A percentile compares a stretch with the other conserved stretches of the same genome.
Conservation (phyloP, 495 filamentous ascomycete genomes). For the Lichina pygmaea region DNA sequence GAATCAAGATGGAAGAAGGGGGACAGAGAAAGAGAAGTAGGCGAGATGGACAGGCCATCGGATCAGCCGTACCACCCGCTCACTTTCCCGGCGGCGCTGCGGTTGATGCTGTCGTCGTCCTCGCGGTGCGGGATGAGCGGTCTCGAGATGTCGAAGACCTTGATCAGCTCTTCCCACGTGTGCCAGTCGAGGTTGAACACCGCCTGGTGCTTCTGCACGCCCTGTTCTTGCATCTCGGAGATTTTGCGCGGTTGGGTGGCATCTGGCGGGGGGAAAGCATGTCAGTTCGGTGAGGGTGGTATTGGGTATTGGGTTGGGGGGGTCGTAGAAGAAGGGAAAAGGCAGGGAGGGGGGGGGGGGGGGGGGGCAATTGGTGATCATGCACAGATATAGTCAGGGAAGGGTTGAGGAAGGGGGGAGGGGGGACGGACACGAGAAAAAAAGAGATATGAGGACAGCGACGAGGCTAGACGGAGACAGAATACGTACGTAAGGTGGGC, state of each 20-base stretch:
- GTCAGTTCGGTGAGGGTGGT: background rate
- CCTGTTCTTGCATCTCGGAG: slow-evolving; percentile 19
- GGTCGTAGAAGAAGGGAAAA: too few species aligned
- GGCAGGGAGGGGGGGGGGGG: slow-evolving; percentile 1
- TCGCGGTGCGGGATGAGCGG: slow-evolving; percentile 66
- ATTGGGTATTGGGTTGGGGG: slow-evolving; percentile 6
- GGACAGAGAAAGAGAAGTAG: background rate
- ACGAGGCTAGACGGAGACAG: too few species aligned
- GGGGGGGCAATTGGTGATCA: background rate
- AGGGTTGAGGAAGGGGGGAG: background rate
- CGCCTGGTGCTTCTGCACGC: slow-evolving; percentile 46
- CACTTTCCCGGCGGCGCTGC: slow-evolving; percentile 15
- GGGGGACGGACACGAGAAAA: background rate
- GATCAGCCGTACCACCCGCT: slow-evolving; percentile 58
- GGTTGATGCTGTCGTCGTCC: slow-evolving; percentile 16
- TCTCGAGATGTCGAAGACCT: slow-evolving; percentile 44
- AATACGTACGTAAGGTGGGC: slow-evolving; percentile 42
- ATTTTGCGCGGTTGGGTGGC: slow-evolving; percentile 6
- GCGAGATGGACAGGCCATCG: background rate
- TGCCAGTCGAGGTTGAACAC: slow-evolving; percentile 64
- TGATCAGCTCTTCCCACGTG: slow-evolving; percentile 50
- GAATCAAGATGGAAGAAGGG: background rate
- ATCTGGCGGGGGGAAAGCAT: slow-evolving; percentile 10
- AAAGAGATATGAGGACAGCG: background rate
- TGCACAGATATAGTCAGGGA: background rate